Base-by-base conservation (phyloP, 805 yeast genomes). In the Saturnispora quitensis region DNA sequence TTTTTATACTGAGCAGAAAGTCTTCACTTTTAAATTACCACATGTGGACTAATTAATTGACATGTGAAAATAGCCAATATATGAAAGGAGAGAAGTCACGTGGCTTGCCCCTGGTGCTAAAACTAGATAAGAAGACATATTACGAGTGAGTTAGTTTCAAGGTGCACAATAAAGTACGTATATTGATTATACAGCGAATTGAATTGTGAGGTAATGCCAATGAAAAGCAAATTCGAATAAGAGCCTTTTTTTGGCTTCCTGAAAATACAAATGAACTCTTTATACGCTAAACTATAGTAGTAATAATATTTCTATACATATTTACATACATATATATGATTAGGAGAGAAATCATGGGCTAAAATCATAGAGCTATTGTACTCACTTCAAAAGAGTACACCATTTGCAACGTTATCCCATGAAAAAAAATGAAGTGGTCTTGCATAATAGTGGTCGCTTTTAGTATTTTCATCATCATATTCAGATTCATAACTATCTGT, bases 381-480 rank as follows among this genome's bases (percentile, higher is more conserved):
- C 13, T 12, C 5, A 12, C 3, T 18, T 38, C 15, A 38, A 20
- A 49, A 49, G 13, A n/a, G 18, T 10, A 43, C 50, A 33, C 56
- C 56, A 24, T 52, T 50, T n/a, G 34, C 51, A 31, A 54, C 53
- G 7, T 49, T 33, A 40, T 53, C 56, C 67, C 65, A 65, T 22
- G 53, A 53, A 25, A 65, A 61, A 47, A 62, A 56, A 31, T 63
- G 56, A 48, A 63, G 52, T 13, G 68, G 62, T 53, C 68, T 63
- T 15, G 62, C 68, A 50, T 62, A 64, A 50, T 64, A 65, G 45
- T 58, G 60, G 17, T 63, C 65, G 48, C 58, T 58, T 35, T 57
- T 60, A 40, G 61, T 60, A 48, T 63, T 60, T 40, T 61, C 56
- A 56, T 65, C 65, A 45, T 64, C 65, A 52, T 62, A 64, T 50